Evolutionary conservation across 768 basidiomycete genomes (phyloP).

Genomic region (Russula virescens): DNA sequence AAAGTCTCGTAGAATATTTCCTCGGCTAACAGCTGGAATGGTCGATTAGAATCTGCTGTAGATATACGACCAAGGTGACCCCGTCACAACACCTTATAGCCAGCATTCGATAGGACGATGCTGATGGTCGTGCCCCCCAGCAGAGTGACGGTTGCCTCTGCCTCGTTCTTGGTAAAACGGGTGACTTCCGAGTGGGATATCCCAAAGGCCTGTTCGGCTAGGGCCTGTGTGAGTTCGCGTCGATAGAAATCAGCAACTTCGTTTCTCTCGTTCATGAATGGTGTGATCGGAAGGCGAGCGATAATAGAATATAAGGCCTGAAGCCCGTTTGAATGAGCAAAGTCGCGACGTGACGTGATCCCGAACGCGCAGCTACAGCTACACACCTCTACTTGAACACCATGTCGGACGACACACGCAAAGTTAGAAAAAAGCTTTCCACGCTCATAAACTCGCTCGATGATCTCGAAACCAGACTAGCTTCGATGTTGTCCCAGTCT

Average conservation of each 20-base stretch:
- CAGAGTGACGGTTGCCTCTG: conserved; percentile 16
- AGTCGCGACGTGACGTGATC: too few species aligned
- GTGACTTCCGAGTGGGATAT: conserved; percentile 3
- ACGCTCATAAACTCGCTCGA: conserved; percentile 54
- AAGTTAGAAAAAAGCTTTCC: conserved; percentile 39
- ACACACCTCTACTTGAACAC: too few species aligned
- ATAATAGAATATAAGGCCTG: neutral
- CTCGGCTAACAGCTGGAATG: conserved; percentile 7
- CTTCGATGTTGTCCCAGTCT: conserved; percentile 60
- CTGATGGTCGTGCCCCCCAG: conserved; percentile 13
- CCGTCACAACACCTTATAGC: conserved; percentile 17
- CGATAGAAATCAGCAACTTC: conserved; percentile 14
- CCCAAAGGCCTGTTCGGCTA: conserved; percentile 22
- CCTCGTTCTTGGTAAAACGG: conserved; percentile 4
- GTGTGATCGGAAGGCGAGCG: neutral
- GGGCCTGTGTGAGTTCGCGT: conserved; percentile 15
- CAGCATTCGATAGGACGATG: conserved; percentile 14
- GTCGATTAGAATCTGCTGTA: neutral
- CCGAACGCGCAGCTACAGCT: too few species aligned
- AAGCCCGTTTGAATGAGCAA: too few species aligned
- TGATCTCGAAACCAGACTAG: conserved; percentile 60
- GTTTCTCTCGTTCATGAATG: neutral
- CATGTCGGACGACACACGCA: conserved; percentile 36
- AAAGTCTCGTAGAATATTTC: conserved; percentile 19
- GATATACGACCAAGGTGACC: neutral